Base-by-base conservation (phyloP, 352 stramenopile species). In the Pythium phragmitis region DNA sequence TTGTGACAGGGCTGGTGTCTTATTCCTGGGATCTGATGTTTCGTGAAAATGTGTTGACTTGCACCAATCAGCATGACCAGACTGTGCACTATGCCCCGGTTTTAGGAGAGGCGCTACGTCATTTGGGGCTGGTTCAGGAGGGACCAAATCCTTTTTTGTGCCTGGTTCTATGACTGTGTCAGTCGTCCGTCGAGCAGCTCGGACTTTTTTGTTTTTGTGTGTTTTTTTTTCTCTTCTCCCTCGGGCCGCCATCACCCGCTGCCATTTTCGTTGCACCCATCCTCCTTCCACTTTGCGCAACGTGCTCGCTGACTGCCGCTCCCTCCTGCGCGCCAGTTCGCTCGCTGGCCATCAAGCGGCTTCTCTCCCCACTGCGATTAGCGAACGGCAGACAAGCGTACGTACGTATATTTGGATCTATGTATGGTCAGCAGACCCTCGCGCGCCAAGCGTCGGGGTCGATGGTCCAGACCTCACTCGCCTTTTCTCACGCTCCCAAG, bases 101-200 rank as follows among this genome's bases (percentile, higher is more conserved):
- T 63, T 68, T 63, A 60, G 16, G 34, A 43, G 54, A 53, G 48
- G 19, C 3, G 42, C 41, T 41, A 56, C 55, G 53, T 63, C 62
- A 68, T 54, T 21, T 21, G 21, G 21, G 21, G 21, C 21, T 21
- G 21, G 21, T 21, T 39, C 56, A 33, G 47, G 8, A n/a, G 39
- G 33, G 54, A 42, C 12, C 46, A 36, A 34, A 30, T 52, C 60
- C 52, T 48, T 28, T 41, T 57, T 43, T 39, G 34, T 23, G 30
- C 48, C 28, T 47, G 46, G 14, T 58, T 57, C 43, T 62, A 43
- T 60, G 45, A 60, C 54, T 62, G 50, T 56, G 62, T 68, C 48
- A 46, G 42, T 68, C 54, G 62, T 68, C 53, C 47, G 39, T 52
- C 54, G 34, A 23, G 55, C 54, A 58, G 51, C 39, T 68, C 62